A percentile compares a stretch with the other conserved stretches of the same genome.
phyloP scores from a whole-genome alignment of 2,329 filamentous ascomycete genomes.

The Aspergillus carbonarius region DNA sequence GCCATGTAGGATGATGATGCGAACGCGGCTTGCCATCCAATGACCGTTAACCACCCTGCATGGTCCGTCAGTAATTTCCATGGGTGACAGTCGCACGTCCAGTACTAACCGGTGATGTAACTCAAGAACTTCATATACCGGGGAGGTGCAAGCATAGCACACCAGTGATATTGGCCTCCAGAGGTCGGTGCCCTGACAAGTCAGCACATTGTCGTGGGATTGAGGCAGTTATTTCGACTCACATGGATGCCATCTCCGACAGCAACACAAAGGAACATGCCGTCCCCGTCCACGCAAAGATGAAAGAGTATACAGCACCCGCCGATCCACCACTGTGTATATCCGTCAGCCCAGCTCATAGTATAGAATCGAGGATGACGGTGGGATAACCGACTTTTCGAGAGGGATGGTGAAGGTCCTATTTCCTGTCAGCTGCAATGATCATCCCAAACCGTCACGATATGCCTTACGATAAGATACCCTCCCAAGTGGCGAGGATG shows the following conservation, averaged over 20 bases:
- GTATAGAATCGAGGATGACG: not conserved
- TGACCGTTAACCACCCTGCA: slow-evolving; percentile 43
- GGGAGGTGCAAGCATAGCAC: slow-evolving; percentile 40
- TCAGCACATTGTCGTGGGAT: not conserved
- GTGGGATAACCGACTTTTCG: slow-evolving; percentile 9
- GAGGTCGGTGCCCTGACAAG: slow-evolving; percentile 32
- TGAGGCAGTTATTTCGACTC: not conserved
- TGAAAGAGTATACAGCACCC: slow-evolving; percentile 32
- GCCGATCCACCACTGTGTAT: slow-evolving; percentile 35
- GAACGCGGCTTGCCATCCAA: slow-evolving; percentile 47
- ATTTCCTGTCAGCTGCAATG: not conserved
- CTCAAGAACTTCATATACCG: slow-evolving; percentile 38
- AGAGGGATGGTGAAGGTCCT: slow-evolving; percentile 13
- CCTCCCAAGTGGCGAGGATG: slow-evolving; percentile 24
- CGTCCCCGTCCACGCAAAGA: slow-evolving; percentile 35
- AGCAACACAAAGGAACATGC: slow-evolving; percentile 27
- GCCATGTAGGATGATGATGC: slow-evolving; percentile 36
- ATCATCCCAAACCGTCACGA: not conserved
- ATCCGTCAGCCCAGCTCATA: not conserved
- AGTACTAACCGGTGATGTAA: slow-evolving; percentile 34
- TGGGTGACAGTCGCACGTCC: not conserved
- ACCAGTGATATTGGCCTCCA: slow-evolving; percentile 44
- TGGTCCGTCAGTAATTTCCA: not conserved
- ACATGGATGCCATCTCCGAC: slow-evolving; percentile 36
- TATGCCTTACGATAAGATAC: slow-evolving; percentile 13